Conservation (phyloP, 129 eudicot genomes). For the Calendula officinalis region DNA sequence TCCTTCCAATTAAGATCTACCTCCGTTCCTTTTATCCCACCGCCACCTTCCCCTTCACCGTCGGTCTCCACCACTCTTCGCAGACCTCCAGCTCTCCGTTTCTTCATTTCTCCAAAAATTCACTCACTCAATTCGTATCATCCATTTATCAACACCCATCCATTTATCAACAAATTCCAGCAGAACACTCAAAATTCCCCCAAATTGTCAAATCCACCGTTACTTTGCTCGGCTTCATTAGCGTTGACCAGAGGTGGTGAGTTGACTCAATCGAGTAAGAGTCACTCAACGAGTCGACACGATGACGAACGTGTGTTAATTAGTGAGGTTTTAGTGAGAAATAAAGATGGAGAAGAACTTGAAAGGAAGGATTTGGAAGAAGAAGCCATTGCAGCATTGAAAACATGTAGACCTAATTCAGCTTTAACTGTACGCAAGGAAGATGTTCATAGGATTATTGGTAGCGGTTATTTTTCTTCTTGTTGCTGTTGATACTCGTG, state of each 20-base stretch:
- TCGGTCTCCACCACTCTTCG: conserved; percentile 24
- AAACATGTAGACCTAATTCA: conserved; percentile 74
- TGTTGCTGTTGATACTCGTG: conserved; percentile 95
- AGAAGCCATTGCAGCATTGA: conserved; percentile 77
- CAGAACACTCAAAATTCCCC: conserved; percentile 3
- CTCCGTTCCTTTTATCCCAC: conserved; percentile 30
- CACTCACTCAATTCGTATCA: conserved; percentile 40
- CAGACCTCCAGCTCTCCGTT: conserved; percentile 33
- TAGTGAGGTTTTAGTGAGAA: conserved; percentile 89
- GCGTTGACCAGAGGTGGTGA: conserved; percentile 37
- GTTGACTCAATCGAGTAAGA: conserved; percentile 30
- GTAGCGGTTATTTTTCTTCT: conserved; percentile 78
- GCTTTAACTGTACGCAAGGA: conserved; percentile 89
- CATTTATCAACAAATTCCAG: conserved; percentile 4
- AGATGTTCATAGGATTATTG: conserved; percentile 91
- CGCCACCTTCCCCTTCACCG: conserved; percentile 16
- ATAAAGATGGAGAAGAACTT: conserved; percentile 94
- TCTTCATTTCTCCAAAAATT: conserved; percentile 40
- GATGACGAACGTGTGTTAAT: conserved; percentile 88
- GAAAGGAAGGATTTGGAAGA: conserved; percentile 87
- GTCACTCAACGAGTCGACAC: conserved; percentile 33
- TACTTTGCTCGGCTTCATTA: conserved; percentile 53
- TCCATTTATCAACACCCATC: conserved; percentile 20
- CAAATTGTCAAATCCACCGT: conserved; percentile 2
- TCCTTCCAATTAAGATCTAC: conserved; percentile 50